Conservation (phyloP, 371 early-diverging fungal genomes). For the Saksenaea oblongispora region DNA sequence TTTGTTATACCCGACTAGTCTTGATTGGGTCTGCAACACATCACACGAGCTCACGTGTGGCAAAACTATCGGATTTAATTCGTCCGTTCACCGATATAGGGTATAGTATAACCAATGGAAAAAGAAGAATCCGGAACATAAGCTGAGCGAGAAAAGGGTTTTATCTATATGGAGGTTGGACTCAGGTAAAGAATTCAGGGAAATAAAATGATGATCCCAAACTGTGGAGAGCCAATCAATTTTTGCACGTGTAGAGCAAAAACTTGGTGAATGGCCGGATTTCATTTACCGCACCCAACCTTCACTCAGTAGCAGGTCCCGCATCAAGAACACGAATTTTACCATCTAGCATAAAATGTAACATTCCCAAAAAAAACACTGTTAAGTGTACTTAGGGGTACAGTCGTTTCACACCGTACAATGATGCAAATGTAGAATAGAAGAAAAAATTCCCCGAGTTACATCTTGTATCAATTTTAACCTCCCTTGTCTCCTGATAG, state of each 20-base stretch:
- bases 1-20: neutral
- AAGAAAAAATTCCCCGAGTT: too few relatives aligned
- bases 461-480: too few relatives aligned
- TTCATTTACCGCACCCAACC: neutral
- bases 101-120: slow-evolving; percentile 4
- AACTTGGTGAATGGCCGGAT: slow-evolving; percentile 1
- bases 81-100: neutral
- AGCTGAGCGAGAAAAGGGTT: neutral
- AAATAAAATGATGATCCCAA: neutral
- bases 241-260: neutral
- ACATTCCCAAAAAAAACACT: neutral
- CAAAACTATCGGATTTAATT: slow-evolving; percentile 2
- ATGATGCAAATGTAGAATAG: neutral
- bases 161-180: neutral
- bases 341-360: neutral
- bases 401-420: too few relatives aligned
- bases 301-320: neutral
- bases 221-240: neutral
- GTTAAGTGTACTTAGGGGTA: too few relatives aligned
- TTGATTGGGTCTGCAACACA: neutral
- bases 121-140: slow-evolving; percentile 6
- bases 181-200: slow-evolving; percentile 3
- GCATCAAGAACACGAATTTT: neutral
- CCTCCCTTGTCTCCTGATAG: too few relatives aligned
- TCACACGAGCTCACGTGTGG: slow-evolving; percentile 5